phyloP scores from a whole-genome alignment of 208 protist genomes.

The Acanthamoeba triangularis region DNA sequence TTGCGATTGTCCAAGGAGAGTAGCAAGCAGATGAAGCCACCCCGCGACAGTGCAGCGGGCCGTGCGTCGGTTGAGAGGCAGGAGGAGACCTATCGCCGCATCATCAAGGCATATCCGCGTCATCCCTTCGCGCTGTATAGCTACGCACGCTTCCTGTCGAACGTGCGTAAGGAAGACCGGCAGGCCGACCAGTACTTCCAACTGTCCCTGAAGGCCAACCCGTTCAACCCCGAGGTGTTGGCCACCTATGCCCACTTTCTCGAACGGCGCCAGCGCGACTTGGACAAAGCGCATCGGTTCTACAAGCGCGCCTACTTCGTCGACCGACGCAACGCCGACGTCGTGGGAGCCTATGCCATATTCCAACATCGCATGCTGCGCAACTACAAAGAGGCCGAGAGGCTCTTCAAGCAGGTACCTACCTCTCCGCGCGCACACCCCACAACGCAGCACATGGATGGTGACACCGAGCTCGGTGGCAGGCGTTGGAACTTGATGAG shows the following conservation, averaged over 20 bases:
- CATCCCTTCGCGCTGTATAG: conserved; percentile 35
- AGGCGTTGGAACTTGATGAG: conserved; percentile 22
- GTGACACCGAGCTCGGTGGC: neutral
- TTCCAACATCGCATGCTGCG: conserved; percentile 58
- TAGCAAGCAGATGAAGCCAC: conserved; percentile 10
- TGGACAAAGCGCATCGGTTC: conserved; percentile 39
- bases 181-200: conserved; percentile 49
- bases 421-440: neutral
- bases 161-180: conserved; percentile 1
- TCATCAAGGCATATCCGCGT: neutral
- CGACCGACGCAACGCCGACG: conserved; percentile 34
- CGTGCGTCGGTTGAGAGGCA: neutral
- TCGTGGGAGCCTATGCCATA: conserved; percentile 6
- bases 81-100: conserved; percentile 35
- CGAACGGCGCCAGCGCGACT: conserved; percentile 27
- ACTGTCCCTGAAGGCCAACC: conserved; percentile 25
- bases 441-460: neutral
- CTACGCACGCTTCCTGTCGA: conserved; percentile 40
- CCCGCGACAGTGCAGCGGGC: neutral
- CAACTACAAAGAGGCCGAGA: conserved; percentile 45
- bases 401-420: conserved; percentile 34
- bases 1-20: conserved; percentile 4
- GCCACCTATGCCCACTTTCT: conserved; percentile 45
- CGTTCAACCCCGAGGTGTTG: conserved; percentile 38
- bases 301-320: conserved; percentile 59